Base-by-base conservation (phyloP, 352 stramenopile species). In the Phytophthora aleatoria region DNA sequence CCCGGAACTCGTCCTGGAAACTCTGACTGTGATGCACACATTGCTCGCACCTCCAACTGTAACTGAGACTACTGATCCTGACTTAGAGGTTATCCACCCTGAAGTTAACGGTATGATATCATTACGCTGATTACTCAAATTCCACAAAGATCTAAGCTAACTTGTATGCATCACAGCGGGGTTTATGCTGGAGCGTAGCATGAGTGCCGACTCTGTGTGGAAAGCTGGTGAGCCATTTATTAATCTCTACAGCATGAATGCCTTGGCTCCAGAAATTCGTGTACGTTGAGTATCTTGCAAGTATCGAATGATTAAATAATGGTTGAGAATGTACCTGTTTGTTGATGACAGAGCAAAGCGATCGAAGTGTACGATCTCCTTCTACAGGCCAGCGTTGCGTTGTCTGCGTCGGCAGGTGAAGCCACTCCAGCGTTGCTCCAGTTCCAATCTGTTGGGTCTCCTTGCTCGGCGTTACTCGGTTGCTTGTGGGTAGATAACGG, bases 141-240 rank as follows among this genome's bases (percentile, higher is more conserved):
- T 42, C 12, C 33, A 26, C n/a, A 41, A 36, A 49, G 12, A 36
- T 61, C 15, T 44, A 43, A 48, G 41, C 10, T 48, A 7, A 41
- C n/a, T 31, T 56, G 8, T 42, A 36, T 44, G 35, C 38, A 20
- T 64, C 7, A 1, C 11, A 91, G 83, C 72, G 5, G 59, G 28
- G 15, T 86, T 81, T 52, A 67, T 90, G 3, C 48, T 91, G 3
- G 69, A 83, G 12, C 63, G 63, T 6, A 76, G 70, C 30, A 38
- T 54, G 0, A 51, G 45, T 15, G 12, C 16, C 4, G 76, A 80
- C 1, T 64, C 58, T 5, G 11, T 57, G 9, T 85, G 79, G 75
- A 84, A 83, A 76, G 80, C 61, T 10, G 72, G 77, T 0, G 74
- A 87, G 27, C 76, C 77, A 0, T 82, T 89, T 27, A 57, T 85